Conservation (phyloP, 257 asterid species). For the Scutellaria baicalensis region DNA sequence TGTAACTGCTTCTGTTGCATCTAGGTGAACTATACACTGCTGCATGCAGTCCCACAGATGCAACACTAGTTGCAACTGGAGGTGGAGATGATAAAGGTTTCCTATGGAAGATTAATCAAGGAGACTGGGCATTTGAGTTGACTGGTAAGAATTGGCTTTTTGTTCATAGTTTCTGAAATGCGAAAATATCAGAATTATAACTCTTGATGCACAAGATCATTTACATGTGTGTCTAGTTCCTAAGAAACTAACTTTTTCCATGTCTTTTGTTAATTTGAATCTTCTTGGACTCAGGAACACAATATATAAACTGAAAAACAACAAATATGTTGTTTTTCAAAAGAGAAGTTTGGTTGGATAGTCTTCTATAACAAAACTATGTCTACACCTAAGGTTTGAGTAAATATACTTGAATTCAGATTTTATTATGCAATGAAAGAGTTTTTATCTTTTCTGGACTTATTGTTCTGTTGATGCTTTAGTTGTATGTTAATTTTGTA, state of each 20-base stretch:
- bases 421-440: neutral
- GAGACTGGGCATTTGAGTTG: constrained; percentile 76
- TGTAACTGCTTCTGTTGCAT: constrained; percentile 13
- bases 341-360: neutral
- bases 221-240: neutral
- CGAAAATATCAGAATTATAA: neutral
- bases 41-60: constrained; percentile 81
- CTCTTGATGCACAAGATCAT: neutral
- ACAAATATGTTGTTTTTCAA: neutral
- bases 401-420: neutral
- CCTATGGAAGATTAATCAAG: constrained; percentile 66
- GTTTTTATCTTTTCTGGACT: neutral
- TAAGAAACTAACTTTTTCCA: neutral
- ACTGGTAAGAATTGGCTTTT: constrained; percentile 43
- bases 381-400: neutral
- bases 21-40: constrained; percentile 73
- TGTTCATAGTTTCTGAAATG: neutral
- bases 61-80: constrained; percentile 83
- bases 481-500: neutral
- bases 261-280: neutral
- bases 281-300: neutral
- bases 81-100: constrained; percentile 97
- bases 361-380: neutral
- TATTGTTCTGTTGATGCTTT: neutral
- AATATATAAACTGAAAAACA: neutral